phyloP scores from a whole-genome alignment of 148 eudicot species.

The Persicaria maculosa region DNA sequence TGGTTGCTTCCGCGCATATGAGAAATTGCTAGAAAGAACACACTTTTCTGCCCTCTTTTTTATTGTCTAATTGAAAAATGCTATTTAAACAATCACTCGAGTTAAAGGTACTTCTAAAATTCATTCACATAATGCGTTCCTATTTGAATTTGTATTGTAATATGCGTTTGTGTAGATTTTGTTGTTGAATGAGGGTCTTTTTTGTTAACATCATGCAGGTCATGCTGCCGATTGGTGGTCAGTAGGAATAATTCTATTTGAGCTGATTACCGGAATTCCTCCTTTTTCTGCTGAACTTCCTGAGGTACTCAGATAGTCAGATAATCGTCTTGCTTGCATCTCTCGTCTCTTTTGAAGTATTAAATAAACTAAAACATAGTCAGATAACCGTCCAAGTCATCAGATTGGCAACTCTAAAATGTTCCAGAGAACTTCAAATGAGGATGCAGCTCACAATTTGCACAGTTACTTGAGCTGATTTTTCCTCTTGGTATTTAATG shows the following conservation, averaged over 20 bases:
- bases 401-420: neutral
- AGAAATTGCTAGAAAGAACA: neutral
- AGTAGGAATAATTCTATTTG: slow-evolving; percentile 89
- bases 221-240: slow-evolving; percentile 99
- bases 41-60: neutral
- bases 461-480: neutral
- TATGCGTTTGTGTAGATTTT: neutral
- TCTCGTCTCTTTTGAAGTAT: neutral
- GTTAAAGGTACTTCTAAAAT: neutral
- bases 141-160: neutral
- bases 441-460: neutral
- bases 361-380: too few relatives aligned
- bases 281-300: slow-evolving; percentile 94
- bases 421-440: neutral
- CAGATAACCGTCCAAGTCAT: neutral
- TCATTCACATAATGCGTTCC: neutral
- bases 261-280: slow-evolving; percentile 87
- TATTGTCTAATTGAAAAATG: neutral
- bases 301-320: slow-evolving; percentile 37
- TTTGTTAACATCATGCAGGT: slow-evolving; percentile 35
- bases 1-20: neutral
- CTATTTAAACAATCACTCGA: neutral
- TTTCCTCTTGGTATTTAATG: neutral
- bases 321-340: neutral
- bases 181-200: neutral